Percentiles rank a stretch among this genome's conserved stretches.
Evolutionary conservation across 495 filamentous ascomycete genomes (phyloP).

Genomic region (Neurospora tetraspora): DNA sequence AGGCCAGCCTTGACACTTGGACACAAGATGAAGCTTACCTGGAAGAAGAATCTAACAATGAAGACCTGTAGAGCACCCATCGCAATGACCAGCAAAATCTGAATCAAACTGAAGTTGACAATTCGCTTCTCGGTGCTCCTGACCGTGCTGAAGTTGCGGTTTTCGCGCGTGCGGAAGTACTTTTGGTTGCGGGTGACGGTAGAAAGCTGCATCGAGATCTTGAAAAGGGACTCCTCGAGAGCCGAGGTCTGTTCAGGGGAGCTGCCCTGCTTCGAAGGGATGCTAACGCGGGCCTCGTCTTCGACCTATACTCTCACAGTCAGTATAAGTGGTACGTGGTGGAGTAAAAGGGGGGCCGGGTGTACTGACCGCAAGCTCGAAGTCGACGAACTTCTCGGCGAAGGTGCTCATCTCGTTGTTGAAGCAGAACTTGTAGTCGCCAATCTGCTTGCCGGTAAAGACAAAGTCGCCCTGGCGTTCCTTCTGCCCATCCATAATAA

Average conservation of each 20-base stretch:
- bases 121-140: conserved; percentile 90
- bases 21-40: conserved; percentile 37
- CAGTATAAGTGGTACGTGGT: background rate
- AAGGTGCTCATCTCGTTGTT: conserved; percentile 98
- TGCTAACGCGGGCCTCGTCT: conserved; percentile 73
- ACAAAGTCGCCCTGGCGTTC: conserved; percentile 97
- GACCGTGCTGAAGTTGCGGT: conserved; percentile 97
- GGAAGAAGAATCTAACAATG: conserved; percentile 97
- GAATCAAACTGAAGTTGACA: conserved; percentile 94
- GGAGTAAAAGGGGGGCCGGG: conserved; percentile 1
- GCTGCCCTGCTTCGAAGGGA: conserved; percentile 86
- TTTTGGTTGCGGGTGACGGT: conserved; percentile 97
- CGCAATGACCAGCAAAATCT: conserved; percentile 81
- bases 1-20: background rate
- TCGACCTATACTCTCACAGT: conserved; percentile 58
- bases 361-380: conserved; percentile 80
- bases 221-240: conserved; percentile 92
- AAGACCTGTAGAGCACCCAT: conserved; percentile 98
- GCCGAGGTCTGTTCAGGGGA: conserved; percentile 83
- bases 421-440: conserved; percentile 97
- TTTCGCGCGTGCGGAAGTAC: conserved; percentile 98
- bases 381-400: conserved; percentile 96
- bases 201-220: conserved; percentile 87
- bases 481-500: conserved; percentile 79
- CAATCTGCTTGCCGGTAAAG: conserved; percentile 86